Evolutionary conservation across 2,329 filamentous ascomycete genomes (phyloP).

Genomic region (Alternaria arbusti): DNA sequence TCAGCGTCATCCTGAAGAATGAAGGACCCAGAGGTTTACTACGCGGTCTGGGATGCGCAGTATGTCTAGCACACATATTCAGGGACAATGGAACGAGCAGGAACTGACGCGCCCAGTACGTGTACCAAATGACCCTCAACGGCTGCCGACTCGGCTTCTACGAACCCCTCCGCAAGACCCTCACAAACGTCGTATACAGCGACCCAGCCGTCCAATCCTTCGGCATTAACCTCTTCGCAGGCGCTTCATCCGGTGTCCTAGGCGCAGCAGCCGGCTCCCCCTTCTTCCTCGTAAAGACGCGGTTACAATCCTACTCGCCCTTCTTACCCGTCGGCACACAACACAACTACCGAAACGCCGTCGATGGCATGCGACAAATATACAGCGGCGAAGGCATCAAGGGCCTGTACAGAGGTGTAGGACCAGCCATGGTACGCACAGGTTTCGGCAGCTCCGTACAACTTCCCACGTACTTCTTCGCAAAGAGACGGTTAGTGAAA

Average conservation of each 20-base stretch:
- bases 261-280: slow-evolving; percentile 92
- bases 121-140: slow-evolving; percentile 96
- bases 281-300: slow-evolving; percentile 97
- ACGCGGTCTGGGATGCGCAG: slow-evolving; percentile 84
- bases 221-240: slow-evolving; percentile 90
- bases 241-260: slow-evolving; percentile 85
- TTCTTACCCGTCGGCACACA: slow-evolving; percentile 97
- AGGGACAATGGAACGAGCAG: not conserved
- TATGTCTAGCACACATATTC: slow-evolving; percentile 38
- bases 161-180: slow-evolving; percentile 81
- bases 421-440: slow-evolving; percentile 92
- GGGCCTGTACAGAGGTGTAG: slow-evolving; percentile 88
- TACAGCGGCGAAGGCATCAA: slow-evolving; percentile 76
- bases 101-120: slow-evolving; percentile 62
- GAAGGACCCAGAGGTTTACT: slow-evolving; percentile 87
- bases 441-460: slow-evolving; percentile 96
- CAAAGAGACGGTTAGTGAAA: slow-evolving; percentile 81
- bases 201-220: slow-evolving; percentile 81
- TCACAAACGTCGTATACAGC: slow-evolving; percentile 73
- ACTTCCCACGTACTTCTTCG: slow-evolving; percentile 97
- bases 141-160: slow-evolving; percentile 97
- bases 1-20: slow-evolving; percentile 86
- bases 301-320: slow-evolving; percentile 90
- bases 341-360: slow-evolving; percentile 85
- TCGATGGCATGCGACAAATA: slow-evolving; percentile 83